Evolutionary conservation across 1,284 basidiomycete species (phyloP).

Genomic region (Salmacisia buchloeana): DNA sequence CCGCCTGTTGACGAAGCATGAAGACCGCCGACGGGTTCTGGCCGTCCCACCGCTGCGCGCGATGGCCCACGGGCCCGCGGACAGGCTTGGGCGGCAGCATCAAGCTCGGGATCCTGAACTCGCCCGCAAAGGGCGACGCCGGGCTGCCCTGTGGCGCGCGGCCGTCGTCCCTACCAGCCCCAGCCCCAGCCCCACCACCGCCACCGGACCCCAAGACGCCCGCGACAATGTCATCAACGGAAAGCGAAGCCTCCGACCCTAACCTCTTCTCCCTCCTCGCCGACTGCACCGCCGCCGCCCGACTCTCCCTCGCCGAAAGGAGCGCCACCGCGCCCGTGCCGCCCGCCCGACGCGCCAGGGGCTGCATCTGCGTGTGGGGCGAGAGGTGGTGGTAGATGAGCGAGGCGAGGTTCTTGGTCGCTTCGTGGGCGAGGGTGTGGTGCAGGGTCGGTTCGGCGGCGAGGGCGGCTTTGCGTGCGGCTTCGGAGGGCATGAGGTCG

Average conservation of each 20-base stretch:
- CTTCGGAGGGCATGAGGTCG: constrained; percentile 20
- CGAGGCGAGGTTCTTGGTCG: constrained; percentile 29
- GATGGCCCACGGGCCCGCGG: constrained; percentile 19
- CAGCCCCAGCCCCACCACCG: background rate
- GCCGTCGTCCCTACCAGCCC: background rate
- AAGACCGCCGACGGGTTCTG: constrained; percentile 16
- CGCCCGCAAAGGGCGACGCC: constrained; percentile 13
- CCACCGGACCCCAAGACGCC: background rate
- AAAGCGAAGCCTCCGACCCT: constrained; percentile 13
- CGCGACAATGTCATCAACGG: constrained; percentile 16
- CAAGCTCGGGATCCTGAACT: constrained; percentile 11
- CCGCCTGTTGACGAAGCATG: no score
- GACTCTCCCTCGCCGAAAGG: background rate
- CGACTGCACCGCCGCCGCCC: background rate
- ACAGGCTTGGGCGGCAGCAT: constrained; percentile 17
- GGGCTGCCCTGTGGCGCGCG: no score
- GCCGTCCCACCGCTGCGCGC: constrained; percentile 22
- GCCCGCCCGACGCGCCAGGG: constrained; percentile 12
- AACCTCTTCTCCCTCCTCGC: background rate
- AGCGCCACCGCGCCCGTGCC: background rate
- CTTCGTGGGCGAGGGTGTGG: constrained; percentile 22
- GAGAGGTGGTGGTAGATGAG: constrained; percentile 45
- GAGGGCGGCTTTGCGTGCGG: background rate
- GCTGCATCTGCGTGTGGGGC: constrained; percentile 41
- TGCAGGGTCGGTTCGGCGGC: background rate